These are phyloP conservation scores for Skeletonema menzelii DNA, from an alignment of 108 stramenopile genomes.

Conservation along the genomic window DNA sequence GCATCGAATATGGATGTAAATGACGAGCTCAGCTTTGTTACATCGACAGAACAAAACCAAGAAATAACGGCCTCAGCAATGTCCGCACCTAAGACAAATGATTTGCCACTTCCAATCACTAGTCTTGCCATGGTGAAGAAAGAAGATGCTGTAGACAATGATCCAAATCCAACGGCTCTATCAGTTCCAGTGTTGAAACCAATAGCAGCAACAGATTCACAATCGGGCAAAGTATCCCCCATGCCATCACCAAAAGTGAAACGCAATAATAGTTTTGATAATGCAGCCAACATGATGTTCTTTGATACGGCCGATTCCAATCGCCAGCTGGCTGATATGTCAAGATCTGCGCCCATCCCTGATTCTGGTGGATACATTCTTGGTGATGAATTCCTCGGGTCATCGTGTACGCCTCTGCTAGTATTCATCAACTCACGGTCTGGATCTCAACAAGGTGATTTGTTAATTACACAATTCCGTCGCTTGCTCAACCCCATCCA, in stretches of 20 bases:
- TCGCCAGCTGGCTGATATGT: conserved; percentile 57
- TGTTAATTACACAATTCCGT: conserved; percentile 80
- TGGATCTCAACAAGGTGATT: conserved; percentile 82
- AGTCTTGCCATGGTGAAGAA: conserved; percentile 14
- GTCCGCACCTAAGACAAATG: not conserved
- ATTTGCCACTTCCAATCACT: conserved; percentile 8
- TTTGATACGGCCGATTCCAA: conserved; percentile 75
- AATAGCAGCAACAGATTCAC: not conserved
- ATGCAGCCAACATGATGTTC: conserved; percentile 41
- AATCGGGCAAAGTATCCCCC: conserved; percentile 20
- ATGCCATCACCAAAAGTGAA: conserved; percentile 33
- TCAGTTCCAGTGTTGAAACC: conserved; percentile 2
- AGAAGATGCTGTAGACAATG: conserved; percentile 45
- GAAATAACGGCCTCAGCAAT: not conserved
- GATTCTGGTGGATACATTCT: conserved; percentile 82
- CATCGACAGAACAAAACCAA: not conserved
- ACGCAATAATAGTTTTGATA: not conserved
- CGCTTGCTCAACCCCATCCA: conserved; percentile 87
- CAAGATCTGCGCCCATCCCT: conserved; percentile 69
- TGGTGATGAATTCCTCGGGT: conserved; percentile 73
- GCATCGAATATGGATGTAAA: not conserved
- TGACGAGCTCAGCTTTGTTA: conserved; percentile 13
- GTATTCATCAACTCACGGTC: conserved; percentile 90
- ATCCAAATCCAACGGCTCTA: not conserved
- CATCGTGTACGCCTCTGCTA: conserved; percentile 74